Base-by-base conservation (phyloP, 176 grass and related monocot species). In the Oropetium thomaeum region DNA sequence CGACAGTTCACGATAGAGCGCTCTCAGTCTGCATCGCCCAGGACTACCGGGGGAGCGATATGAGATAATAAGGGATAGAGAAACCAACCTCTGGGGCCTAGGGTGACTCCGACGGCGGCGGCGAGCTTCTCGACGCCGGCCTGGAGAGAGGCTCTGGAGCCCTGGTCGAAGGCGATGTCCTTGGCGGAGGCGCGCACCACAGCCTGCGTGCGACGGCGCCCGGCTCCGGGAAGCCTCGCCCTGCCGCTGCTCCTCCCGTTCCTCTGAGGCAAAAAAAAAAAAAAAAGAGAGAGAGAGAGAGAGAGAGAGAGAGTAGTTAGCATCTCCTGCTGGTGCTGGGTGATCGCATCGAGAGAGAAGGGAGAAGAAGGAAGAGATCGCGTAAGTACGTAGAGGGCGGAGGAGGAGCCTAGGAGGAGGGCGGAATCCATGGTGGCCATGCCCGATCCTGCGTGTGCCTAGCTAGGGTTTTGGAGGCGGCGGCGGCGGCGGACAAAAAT, bases 51-150 rank as follows among this genome's bases (percentile, higher is more conserved):
- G n/a, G n/a, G n/a, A n/a, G n/a, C n/a, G n/a, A n/a, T n/a, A n/a
- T n/a, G n/a, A n/a, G n/a, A n/a, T n/a, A n/a, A n/a, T n/a, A n/a
- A n/a, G n/a, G n/a, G n/a, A n/a, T n/a, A n/a, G n/a, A n/a, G n/a
- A n/a, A n/a, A 37, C 35, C 16, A 37, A 97, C 93, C 93, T 93
- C 93, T 90, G 15, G 93, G 93, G 28, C 93, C 90, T 10, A 97
- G 93, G 62, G 94, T 93, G 52, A 93, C 90, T 15, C 88, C 90
- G 22, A 91, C 90, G 19, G 83, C 86, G 71, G 83, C 86, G 28
- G 95, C 88, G 60, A 97, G 95, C 73, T 97, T 97, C 83, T 97
- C 86, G 65, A 93, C 88, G 71, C 94, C 94, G 59, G 94, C 90
- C 82, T 97, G 95, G 70, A 97, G 86, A 26, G 85, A 58, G 38